These are phyloP conservation scores for Salinomyces thailandicus DNA, from an alignment of 2,329 filamentous ascomycete species.

Conservation along the genomic window DNA sequence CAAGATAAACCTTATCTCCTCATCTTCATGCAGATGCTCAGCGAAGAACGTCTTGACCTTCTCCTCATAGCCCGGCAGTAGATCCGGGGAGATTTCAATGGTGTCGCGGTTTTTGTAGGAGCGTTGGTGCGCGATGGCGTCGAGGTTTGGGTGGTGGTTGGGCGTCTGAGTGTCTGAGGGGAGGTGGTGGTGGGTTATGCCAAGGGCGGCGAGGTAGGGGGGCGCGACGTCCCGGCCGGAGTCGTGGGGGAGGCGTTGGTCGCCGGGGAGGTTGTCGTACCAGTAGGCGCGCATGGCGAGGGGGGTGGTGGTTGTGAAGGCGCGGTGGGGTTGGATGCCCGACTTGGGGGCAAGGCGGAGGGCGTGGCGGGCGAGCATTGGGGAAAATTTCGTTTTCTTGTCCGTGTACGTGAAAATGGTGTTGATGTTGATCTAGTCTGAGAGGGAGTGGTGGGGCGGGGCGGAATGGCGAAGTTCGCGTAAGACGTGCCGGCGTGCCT, in stretches of 20 bases:
- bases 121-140: slow-evolving; percentile 62
- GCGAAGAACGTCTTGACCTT: slow-evolving; percentile 91
- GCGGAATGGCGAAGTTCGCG: too few relatives aligned
- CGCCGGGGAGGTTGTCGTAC: slow-evolving; percentile 62
- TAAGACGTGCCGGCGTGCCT: too few relatives aligned
- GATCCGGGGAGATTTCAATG: slow-evolving; percentile 74
- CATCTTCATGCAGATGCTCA: slow-evolving; percentile 95
- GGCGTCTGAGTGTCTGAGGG: slow-evolving; percentile 54
- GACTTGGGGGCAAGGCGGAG: neutral
- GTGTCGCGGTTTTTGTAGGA: slow-evolving; percentile 92
- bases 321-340: neutral
- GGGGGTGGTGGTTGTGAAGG: neutral
- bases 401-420: too few relatives aligned
- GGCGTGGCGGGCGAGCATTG: neutral
- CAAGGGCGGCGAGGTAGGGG: slow-evolving; percentile 59
- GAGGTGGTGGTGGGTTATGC: slow-evolving; percentile 68
- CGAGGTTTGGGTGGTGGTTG: slow-evolving; percentile 55
- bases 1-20: slow-evolving; percentile 92
- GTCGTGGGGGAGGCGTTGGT: slow-evolving; percentile 86
- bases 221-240: slow-evolving; percentile 60
- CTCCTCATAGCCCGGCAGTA: slow-evolving; percentile 78
- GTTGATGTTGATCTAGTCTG: too few relatives aligned
- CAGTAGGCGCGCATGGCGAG: slow-evolving; percentile 58
- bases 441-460: too few relatives aligned
- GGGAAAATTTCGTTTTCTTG: too few relatives aligned